phyloP scores from a whole-genome alignment of 805 yeast genomes.

The Pichia occidentalis region DNA sequence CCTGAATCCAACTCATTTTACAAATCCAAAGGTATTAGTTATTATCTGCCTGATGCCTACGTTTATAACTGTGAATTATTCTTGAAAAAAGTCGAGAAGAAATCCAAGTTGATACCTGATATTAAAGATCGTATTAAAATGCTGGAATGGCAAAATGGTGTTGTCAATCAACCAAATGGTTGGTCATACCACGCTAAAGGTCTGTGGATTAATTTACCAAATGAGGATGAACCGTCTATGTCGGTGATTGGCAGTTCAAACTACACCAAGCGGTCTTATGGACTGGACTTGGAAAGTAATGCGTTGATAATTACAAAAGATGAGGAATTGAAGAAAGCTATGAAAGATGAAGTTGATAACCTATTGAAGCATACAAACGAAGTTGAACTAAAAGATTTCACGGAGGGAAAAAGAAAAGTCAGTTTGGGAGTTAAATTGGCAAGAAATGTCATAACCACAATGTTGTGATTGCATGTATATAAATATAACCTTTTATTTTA shows the following conservation, averaged over 20 bases:
- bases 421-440: slow-evolving; percentile 60
- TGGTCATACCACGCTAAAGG: slow-evolving; percentile 99
- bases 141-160: slow-evolving; percentile 83
- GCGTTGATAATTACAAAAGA: slow-evolving; percentile 73
- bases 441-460: slow-evolving; percentile 54
- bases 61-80: slow-evolving; percentile 67
- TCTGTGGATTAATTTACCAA: slow-evolving; percentile 67
- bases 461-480: slow-evolving; percentile 27
- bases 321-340: slow-evolving; percentile 43
- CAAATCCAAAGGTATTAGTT: slow-evolving; percentile 73
- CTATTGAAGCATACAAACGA: slow-evolving; percentile 46
- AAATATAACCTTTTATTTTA: no score
- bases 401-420: slow-evolving; percentile 53
- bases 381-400: slow-evolving; percentile 56
- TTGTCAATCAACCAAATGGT: slow-evolving; percentile 73
- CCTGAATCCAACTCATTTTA: slow-evolving; percentile 93
- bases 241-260: slow-evolving; percentile 91
- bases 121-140: slow-evolving; percentile 40
- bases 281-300: slow-evolving; percentile 82
- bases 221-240: slow-evolving; percentile 53
- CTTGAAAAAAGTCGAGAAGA: slow-evolving; percentile 41
- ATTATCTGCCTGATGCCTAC: slow-evolving; percentile 82
- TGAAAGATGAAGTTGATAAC: slow-evolving; percentile 60
- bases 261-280: slow-evolving; percentile 84
- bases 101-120: not conserved